Base-by-base conservation (phyloP, 139 green algal species). In the Tetradesmus lagerheimii region DNA sequence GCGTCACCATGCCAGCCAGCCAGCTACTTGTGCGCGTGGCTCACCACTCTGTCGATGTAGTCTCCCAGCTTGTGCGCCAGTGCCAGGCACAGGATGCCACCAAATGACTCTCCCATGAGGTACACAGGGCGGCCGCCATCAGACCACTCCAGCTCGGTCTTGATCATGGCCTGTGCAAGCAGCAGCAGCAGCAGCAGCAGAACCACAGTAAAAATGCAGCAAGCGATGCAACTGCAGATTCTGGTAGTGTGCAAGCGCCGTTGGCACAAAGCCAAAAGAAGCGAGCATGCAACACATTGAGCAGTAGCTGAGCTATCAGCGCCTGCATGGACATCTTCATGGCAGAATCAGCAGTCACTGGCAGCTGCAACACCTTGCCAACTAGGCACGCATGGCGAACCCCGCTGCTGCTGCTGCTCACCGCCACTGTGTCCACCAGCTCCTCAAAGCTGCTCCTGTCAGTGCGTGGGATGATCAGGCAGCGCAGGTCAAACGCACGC, bases 71-170 rank as follows among this genome's bases (percentile, higher is more conserved):
- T 81, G 82, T 91, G 81, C 4, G 96, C 96, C 38, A 97, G 92
- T 16, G 94, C 95, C 89, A 99, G 85, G 8, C 95, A 92, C 85
- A 99, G 91, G 45, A 99, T 47, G 0, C 92, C 96, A 16, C 97
- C 97, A 92, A 99, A 99, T 3, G 94, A 97, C 92, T 99, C 97
- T 0, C 97, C 97, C 86, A 99, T 82, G 39, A 99, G 80, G 92
- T 99, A 99, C 67, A 98, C 93, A 2, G 97, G 97, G 16, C 97
- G 91, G 35, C 91, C 91, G 35, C 91, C 86, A 38, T 67, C 45
- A 1, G 12, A 45, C 0, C 62, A 31, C 14, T 85, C 78, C 35
- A 95, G 86, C 67, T 95, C 90, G 0, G 76, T 62, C 78, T 91
- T 57, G 62, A 95, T 35, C 25, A 88, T 78, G 9, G 74, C 86